phyloP scores from a whole-genome alignment of 371 early-diverging fungal genomes.

The Lichtheimia ramosa region DNA sequence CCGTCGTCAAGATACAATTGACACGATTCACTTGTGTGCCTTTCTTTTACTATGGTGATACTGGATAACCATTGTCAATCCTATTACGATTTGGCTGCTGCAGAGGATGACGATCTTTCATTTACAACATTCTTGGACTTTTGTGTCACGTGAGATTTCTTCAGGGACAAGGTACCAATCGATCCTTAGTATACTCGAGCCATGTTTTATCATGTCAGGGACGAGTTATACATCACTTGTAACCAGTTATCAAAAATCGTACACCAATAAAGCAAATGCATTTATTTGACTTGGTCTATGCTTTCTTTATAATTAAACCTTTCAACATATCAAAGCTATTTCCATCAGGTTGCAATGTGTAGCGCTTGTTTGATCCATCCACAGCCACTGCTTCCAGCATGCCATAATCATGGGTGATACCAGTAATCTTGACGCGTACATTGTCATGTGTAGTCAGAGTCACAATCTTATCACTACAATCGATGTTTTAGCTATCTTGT shows the following conservation, averaged over 20 bases:
- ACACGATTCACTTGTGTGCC: not conserved
- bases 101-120: no score
- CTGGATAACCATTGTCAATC: no score
- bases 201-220: not conserved
- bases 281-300: conserved; percentile 11
- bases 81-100: no score
- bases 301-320: conserved; percentile 80
- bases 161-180: not conserved
- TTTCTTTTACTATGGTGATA: no score
- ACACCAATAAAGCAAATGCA: no score
- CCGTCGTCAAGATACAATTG: not conserved
- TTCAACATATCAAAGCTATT: conserved; percentile 96
- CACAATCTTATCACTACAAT: conserved; percentile 63
- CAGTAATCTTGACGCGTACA: conserved; percentile 67
- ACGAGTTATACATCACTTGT: no score
- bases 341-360: conserved; percentile 90
- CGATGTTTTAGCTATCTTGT: not conserved
- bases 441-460: conserved; percentile 62
- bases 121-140: no score
- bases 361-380: conserved; percentile 48
- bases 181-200: not conserved
- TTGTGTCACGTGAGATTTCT: no score
- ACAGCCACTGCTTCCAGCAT: conserved; percentile 69
- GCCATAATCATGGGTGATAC: conserved; percentile 80
- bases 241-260: no score